Base-by-base conservation (phyloP, 768 basidiomycete genomes). In the Pulveroboletus sp. region DNA sequence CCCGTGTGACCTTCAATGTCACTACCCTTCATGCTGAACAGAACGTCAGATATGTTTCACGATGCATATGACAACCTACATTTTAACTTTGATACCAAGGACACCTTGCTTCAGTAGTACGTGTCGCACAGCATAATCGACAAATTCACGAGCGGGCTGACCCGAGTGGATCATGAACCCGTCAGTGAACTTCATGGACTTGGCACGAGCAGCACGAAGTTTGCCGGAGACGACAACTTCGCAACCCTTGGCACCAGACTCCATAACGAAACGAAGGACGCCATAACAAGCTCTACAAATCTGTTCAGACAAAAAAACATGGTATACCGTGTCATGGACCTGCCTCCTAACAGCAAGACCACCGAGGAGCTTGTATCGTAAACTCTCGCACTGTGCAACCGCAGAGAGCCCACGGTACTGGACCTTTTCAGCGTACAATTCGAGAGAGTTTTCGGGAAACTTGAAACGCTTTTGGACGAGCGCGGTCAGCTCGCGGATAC, bases 211-310 rank as follows among this genome's bases (percentile, higher is more conserved):
- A 58, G 95, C 96, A 69, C 96, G 93, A 68, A 99, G 92, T 75
- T 99, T 99, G 69, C 96, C 96, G 57, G 95, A 98, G 57, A 99
- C 94, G 67, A 98, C 92, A 57, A 99, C 96, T 74, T 99, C 96
- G 68, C 94, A 97, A 72, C 96, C 96, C 77, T 99, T 99, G 60
- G 96, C 96, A 62, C 91, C 91, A 51, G 95, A 97, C 76, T 99
- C 96, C 96, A 99, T 99, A 62, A 99, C 93, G 78, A 97, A 99
- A 67, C 96, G 93, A 67, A 99, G 93, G 65, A 99, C 96, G 86
- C 96, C 96, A 71, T 98, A 99, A 77, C 95, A 97, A 42, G 93
- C 93, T 66, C 91, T 93, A 31, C 47, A 31, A 51, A 39, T 21
- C 24, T 47, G 37, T 30, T 48, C 1, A 55, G 49, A 47, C 42